These are phyloP conservation scores for Ambrosia hybrid DNA, from an alignment of 140 eudicot genomes.

Conservation along the genomic window DNA sequence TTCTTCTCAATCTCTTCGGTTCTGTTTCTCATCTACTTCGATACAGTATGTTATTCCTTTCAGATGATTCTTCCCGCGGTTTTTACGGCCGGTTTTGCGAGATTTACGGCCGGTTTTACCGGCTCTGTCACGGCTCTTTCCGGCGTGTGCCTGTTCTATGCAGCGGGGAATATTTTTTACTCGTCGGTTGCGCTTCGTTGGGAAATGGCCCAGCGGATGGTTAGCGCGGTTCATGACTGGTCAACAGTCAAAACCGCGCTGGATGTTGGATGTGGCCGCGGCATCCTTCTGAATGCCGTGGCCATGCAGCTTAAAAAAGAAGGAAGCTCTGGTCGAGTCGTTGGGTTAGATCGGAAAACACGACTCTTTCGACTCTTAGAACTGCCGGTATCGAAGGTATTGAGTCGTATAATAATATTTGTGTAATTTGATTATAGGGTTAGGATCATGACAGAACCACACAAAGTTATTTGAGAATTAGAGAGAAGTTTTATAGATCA, in stretches of 20 bases:
- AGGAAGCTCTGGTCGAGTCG: slow-evolving; percentile 86
- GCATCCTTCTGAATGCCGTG: slow-evolving; percentile 75
- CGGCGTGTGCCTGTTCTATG: slow-evolving; percentile 74
- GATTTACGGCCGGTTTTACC: slow-evolving; percentile 77
- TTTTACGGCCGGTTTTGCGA: slow-evolving; percentile 53
- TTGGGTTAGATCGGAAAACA: slow-evolving; percentile 60
- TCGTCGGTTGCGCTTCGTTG: slow-evolving; percentile 84
- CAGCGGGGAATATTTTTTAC: slow-evolving; percentile 75
- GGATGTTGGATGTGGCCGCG: slow-evolving; percentile 91
- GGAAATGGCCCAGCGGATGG: slow-evolving; percentile 86
- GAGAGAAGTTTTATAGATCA: too few relatives aligned
- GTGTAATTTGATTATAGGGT: too few relatives aligned
- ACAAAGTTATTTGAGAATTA: too few relatives aligned
- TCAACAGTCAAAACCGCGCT: slow-evolving; percentile 74
- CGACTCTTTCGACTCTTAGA: slow-evolving; percentile 55
- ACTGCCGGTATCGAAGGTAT: slow-evolving; percentile 71
- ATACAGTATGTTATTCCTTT: slow-evolving; percentile 41
- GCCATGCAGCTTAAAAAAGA: slow-evolving; percentile 84
- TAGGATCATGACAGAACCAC: too few relatives aligned
- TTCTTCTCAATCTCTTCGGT: slow-evolving; percentile 57
- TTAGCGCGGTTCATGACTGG: slow-evolving; percentile 67
- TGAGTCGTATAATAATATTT: too few relatives aligned
- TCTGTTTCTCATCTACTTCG: slow-evolving; percentile 62
- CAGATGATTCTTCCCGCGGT: slow-evolving; percentile 41
- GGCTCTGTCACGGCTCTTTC: slow-evolving; percentile 88